Evolutionary conservation across 495 filamentous ascomycete species (phyloP).

Genomic region (Physcia stellaris): DNA sequence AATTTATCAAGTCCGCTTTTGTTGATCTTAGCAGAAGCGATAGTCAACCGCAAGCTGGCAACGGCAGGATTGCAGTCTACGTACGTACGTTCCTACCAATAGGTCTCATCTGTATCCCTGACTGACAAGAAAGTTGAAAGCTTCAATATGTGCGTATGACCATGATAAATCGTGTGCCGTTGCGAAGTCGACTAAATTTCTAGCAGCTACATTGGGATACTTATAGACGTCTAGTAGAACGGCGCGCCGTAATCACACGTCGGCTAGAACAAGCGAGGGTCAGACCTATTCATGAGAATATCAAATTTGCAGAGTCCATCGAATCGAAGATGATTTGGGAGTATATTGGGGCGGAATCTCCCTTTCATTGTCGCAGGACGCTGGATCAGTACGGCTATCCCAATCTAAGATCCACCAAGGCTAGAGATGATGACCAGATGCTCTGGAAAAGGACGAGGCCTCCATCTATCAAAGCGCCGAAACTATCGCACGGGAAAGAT

Average conservation of each 20-base stretch:
- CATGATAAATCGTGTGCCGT: too few species aligned
- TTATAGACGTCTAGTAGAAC: conserved; percentile 40
- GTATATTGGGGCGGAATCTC: conserved; percentile 45
- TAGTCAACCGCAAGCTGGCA: too few species aligned
- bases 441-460: conserved; percentile 50
- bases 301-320: conserved; percentile 34
- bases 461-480: too few species aligned
- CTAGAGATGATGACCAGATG: conserved; percentile 54
- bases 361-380: conserved; percentile 46
- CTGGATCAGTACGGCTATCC: conserved; percentile 52
- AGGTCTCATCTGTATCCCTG: too few species aligned
- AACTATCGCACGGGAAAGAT: too few species aligned
- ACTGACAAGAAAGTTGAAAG: too few species aligned
- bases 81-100: too few species aligned
- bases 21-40: too few species aligned
- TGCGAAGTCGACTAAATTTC: background rate
- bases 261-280: conserved; percentile 40
- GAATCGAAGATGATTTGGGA: conserved; percentile 48
- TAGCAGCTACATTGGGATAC: conserved; percentile 50
- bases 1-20: too few species aligned
- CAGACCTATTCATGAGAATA: conserved; percentile 33
- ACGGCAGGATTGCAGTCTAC: too few species aligned
- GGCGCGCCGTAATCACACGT: conserved; percentile 40
- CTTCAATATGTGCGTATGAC: too few species aligned
- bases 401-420: conserved; percentile 43